phyloP scores from a whole-genome alignment of 179 eudicot genomes.

The Beta lomatogona region DNA sequence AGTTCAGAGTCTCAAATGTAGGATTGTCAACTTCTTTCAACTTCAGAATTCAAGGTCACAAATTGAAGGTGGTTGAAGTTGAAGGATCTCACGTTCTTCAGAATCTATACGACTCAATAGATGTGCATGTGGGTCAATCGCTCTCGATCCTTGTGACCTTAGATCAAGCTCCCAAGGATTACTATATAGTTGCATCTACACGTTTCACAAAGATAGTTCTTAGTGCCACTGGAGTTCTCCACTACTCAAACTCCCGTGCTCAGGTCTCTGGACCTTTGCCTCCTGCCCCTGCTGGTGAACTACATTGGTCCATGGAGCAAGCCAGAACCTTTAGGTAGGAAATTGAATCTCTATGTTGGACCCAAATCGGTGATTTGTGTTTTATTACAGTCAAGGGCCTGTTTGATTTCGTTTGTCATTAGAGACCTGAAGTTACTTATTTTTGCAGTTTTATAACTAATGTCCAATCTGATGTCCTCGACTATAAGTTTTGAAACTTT shows the following conservation, averaged over 20 bases:
- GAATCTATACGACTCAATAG: conserved; percentile 40
- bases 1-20: conserved; percentile 48
- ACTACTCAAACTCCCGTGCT: conserved; percentile 37
- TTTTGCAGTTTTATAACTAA: no score
- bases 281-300: conserved; percentile 30
- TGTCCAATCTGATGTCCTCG: no score
- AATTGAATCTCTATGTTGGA: background rate
- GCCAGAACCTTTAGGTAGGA: conserved; percentile 80
- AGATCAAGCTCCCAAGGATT: conserved; percentile 49
- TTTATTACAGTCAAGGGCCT: no score
- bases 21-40: conserved; percentile 45
- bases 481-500: no score
- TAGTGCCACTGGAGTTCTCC: conserved; percentile 39
- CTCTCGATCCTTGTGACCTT: conserved; percentile 46
- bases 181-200: conserved; percentile 48
- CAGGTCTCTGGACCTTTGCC: conserved; percentile 41
- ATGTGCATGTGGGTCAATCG: conserved; percentile 54
- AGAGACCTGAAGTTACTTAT: no score
- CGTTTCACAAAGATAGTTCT: conserved; percentile 38
- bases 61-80: conserved; percentile 46
- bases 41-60: conserved; percentile 51
- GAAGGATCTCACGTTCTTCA: conserved; percentile 55
- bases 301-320: conserved; percentile 77
- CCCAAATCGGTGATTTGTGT: background rate
- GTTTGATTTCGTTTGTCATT: no score